A percentile compares a stretch with the other conserved stretches of the same genome.
These are phyloP conservation scores for Sesbania bispinosa DNA, from an alignment of 306 rosid species.

Conservation along the genomic window DNA sequence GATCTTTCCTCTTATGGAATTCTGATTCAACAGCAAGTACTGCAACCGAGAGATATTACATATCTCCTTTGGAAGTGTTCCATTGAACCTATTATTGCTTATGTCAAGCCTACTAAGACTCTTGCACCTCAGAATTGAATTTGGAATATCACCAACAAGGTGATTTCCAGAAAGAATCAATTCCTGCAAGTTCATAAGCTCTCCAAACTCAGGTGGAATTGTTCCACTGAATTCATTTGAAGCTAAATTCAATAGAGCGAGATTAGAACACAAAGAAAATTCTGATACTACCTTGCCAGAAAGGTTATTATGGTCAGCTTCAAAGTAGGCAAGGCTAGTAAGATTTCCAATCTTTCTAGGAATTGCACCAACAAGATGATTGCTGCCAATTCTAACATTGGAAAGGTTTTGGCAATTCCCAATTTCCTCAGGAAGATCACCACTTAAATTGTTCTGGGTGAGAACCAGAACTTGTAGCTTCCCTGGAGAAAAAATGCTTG, in stretches of 20 bases:
- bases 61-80: conserved; percentile 76
- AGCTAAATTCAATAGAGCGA: conserved; percentile 91
- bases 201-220: conserved; percentile 76
- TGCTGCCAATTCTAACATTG: conserved; percentile 42
- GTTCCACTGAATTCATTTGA: conserved; percentile 77
- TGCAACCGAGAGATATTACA: conserved; percentile 84
- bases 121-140: conserved; percentile 67
- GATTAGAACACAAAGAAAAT: conserved; percentile 73
- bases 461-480: conserved; percentile 81
- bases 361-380: conserved; percentile 36
- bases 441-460: conserved; percentile 78
- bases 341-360: conserved; percentile 62
- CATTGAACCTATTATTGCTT: conserved; percentile 88
- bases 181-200: conserved; percentile 88
- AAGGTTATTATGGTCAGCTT: conserved; percentile 82
- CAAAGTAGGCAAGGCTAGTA: conserved; percentile 94
- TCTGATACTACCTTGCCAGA: conserved; percentile 71
- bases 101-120: conserved; percentile 94
- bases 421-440: conserved; percentile 38
- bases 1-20: conserved; percentile 86
- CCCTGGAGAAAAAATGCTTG: conserved; percentile 73
- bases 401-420: conserved; percentile 47
- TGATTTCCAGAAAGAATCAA: conserved; percentile 81
- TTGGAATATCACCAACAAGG: conserved; percentile 80
- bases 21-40: conserved; percentile 80